These are phyloP conservation scores for Hortaea werneckii DNA, from an alignment of 2,329 filamentous ascomycete species.

Conservation along the genomic window DNA sequence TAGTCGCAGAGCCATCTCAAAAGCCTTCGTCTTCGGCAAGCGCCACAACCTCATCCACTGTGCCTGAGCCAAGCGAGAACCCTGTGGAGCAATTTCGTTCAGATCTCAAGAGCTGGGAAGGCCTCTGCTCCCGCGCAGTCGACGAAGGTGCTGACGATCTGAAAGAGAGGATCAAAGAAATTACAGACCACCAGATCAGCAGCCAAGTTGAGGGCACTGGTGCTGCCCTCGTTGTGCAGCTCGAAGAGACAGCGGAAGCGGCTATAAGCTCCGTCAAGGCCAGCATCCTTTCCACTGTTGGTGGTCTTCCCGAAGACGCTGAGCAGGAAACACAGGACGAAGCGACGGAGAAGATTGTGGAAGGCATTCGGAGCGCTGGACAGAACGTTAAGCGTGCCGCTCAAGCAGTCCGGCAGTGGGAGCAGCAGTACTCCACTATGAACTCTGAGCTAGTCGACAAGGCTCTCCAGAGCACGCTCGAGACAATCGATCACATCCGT, in stretches of 20 bases:
- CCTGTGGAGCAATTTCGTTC: constrained; percentile 55
- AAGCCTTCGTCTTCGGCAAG: constrained; percentile 15
- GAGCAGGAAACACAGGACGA: constrained; percentile 42
- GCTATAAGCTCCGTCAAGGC: constrained; percentile 57
- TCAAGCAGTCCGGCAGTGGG: constrained; percentile 68
- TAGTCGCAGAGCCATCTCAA: constrained; percentile 16
- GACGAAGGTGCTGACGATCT: constrained; percentile 71
- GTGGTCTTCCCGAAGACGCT: constrained; percentile 48
- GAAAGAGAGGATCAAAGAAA: constrained; percentile 53
- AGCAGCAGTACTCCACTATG: constrained; percentile 58
- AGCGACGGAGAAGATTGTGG: constrained; percentile 42
- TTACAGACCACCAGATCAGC: constrained; percentile 61
- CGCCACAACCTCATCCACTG: constrained; percentile 14
- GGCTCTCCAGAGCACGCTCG: constrained; percentile 69
- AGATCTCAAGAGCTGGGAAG: constrained; percentile 78
- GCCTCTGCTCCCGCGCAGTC: constrained; percentile 74
- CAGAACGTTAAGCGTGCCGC: constrained; percentile 66
- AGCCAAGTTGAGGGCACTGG: constrained; percentile 58
- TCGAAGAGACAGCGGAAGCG: constrained; percentile 56
- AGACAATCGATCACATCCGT: constrained; percentile 71
- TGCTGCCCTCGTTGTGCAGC: constrained; percentile 53
- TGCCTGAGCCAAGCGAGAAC: constrained; percentile 28
- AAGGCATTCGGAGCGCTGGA: constrained; percentile 56
- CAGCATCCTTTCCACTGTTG: constrained; percentile 50
- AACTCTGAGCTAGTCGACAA: constrained; percentile 58